phyloP scores from a whole-genome alignment of 345 rosid species.

The Psidium friedrichsthalianum region DNA sequence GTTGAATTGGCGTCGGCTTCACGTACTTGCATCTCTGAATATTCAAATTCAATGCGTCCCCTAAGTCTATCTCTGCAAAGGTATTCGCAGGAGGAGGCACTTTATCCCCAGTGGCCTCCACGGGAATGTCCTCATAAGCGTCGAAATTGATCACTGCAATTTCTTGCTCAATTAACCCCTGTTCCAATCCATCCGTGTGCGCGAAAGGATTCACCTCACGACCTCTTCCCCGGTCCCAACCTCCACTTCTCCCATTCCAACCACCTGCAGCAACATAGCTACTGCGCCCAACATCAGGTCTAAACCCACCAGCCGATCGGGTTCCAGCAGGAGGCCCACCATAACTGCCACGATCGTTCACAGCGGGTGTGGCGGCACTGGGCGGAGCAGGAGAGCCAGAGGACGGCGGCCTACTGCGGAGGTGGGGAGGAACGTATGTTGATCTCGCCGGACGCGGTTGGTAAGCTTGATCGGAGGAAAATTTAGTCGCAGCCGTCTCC shows the following conservation, averaged over 20 bases:
- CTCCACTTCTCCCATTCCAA: constrained; percentile 26
- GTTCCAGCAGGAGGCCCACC: constrained; percentile 13
- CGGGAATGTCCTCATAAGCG: constrained; percentile 54
- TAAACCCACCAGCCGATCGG: constrained; percentile 17
- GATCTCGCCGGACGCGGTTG: constrained; percentile 10
- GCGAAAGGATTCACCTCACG: constrained; percentile 46
- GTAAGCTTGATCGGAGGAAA: constrained; percentile 2
- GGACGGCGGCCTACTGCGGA: constrained; percentile 26
- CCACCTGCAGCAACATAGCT: constrained; percentile 15
- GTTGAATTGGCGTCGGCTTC: constrained; percentile 56
- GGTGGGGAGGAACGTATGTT: constrained; percentile 43
- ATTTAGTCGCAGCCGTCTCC: constrained; percentile 13
- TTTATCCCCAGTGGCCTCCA: constrained; percentile 45
- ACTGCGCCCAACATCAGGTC: constrained; percentile 15
- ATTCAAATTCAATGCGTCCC: constrained; percentile 36
- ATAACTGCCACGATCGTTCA: constrained; percentile 5
- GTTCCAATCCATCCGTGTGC: constrained; percentile 8
- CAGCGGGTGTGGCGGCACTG: background rate
- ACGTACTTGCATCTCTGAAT: constrained; percentile 53
- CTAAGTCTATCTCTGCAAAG: constrained; percentile 52
- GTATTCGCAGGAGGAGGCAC: constrained; percentile 47
- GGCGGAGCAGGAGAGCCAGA: constrained; percentile 13
- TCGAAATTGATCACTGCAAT: constrained; percentile 46
- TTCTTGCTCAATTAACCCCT: constrained; percentile 19
- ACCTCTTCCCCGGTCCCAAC: constrained; percentile 42